Conservation (phyloP, 2,329 filamentous ascomycete species). For the Corynespora cassiicola region DNA sequence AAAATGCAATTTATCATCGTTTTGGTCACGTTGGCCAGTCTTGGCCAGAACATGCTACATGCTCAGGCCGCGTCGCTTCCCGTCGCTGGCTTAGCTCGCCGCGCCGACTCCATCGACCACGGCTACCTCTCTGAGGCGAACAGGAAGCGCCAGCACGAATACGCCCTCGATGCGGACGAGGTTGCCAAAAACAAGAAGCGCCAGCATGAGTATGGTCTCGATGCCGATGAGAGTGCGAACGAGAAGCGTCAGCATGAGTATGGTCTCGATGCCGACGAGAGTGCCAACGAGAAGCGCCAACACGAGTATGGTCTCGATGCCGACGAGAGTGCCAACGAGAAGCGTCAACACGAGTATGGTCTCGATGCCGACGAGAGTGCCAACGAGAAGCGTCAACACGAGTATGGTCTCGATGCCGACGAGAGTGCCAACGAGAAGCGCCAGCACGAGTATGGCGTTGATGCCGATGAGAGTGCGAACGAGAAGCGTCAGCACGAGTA, state of each 20-base stretch:
- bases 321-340: conserved; percentile 1
- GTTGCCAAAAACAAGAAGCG: not conserved
- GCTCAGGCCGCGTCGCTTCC: conserved; percentile 4
- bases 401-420: not conserved
- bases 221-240: not conserved
- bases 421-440: not conserved
- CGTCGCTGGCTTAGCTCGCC: conserved; percentile 4
- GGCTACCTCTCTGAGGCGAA: too few relatives aligned
- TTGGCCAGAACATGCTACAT: conserved; percentile 4
- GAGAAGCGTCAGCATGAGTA: conserved; percentile 1
- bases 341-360: not conserved
- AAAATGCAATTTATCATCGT: conserved; percentile 6
- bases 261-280: not conserved
- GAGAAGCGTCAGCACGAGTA: conserved; percentile 1
- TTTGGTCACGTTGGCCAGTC: conserved; percentile 4
- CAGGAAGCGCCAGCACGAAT: not conserved
- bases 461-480: not conserved
- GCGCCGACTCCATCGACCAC: too few relatives aligned
- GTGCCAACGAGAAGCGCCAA: not conserved
- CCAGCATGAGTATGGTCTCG: not conserved
- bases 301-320: not conserved
- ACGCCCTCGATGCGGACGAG: not conserved
- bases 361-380: conserved; percentile 1
- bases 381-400: not conserved
- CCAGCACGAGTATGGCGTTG: not conserved